These are phyloP conservation scores for Lentinula detonsa DNA, from an alignment of 768 basidiomycete species.

Conservation along the genomic window DNA sequence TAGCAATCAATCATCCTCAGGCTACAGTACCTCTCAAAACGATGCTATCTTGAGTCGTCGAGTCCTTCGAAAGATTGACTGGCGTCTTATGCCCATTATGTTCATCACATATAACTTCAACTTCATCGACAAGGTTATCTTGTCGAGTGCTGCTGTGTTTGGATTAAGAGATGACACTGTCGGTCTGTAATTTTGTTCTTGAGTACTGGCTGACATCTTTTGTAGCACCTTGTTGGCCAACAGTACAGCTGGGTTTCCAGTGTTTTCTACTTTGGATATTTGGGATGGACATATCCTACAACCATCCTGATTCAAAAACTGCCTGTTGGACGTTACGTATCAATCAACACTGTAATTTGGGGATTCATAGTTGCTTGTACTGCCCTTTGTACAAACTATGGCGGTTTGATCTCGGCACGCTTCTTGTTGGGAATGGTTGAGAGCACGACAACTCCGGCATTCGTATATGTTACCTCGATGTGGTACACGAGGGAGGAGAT, in stretches of 20 bases:
- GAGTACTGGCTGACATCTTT: neutral
- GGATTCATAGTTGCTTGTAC: neutral
- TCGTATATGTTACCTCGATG: neutral
- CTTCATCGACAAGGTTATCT: neutral
- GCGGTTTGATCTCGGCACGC: neutral
- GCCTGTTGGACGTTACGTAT: neutral
- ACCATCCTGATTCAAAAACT: neutral
- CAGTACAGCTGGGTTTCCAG: neutral
- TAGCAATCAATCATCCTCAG: neutral
- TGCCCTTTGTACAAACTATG: neutral
- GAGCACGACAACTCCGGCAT: neutral
- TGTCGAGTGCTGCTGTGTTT: neutral
- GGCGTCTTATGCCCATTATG: neutral
- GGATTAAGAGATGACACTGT: neutral
- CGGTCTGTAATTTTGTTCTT: neutral
- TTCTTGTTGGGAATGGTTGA: neutral
- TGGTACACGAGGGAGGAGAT: neutral
- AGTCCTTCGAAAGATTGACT: neutral
- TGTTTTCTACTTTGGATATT: slow-evolving; percentile 1
- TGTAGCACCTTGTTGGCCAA: neutral
- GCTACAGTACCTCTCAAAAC: neutral
- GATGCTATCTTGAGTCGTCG: neutral
- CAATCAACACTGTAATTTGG: neutral
- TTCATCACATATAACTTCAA: slow-evolving; percentile 2
- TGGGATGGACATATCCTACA: neutral